phyloP scores from a whole-genome alignment of 139 green algal genomes.

The Tetraselmis striata region DNA sequence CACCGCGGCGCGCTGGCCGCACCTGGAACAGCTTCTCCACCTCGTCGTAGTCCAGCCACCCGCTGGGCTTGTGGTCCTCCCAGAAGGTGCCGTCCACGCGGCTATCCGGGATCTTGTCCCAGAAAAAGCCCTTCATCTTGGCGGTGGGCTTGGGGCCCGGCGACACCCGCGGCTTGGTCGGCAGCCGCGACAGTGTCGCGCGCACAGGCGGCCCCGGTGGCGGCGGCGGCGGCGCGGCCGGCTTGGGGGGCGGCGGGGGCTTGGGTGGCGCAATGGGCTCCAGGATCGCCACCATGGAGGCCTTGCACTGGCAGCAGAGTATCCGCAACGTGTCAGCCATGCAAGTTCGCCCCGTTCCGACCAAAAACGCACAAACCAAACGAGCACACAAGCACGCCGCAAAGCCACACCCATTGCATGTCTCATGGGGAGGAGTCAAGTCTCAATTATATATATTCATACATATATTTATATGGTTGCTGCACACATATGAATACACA shows the following conservation, averaged over 20 bases:
- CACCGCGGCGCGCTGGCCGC: too few species aligned
- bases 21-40: slow-evolving; percentile 27
- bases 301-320: too few species aligned
- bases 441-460: too few species aligned
- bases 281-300: background rate
- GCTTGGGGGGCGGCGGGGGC: slow-evolving; percentile 14
- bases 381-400: too few species aligned
- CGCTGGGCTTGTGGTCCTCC: slow-evolving; percentile 20
- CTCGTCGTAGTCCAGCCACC: background rate
- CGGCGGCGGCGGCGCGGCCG: background rate
- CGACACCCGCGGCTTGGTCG: background rate
- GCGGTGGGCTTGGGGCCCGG: background rate
- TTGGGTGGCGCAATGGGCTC: background rate
- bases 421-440: too few species aligned
- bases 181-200: background rate
- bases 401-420: too few species aligned
- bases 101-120: slow-evolving; percentile 33
- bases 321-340: too few species aligned
- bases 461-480: too few species aligned
- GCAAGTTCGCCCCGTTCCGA: too few species aligned
- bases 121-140: slow-evolving; percentile 24
- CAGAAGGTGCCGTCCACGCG: slow-evolving; percentile 34
- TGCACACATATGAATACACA: too few species aligned
- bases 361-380: too few species aligned
- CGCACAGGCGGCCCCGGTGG: background rate